phyloP scores from a whole-genome alignment of 805 yeast species.

The Candida ficus region DNA sequence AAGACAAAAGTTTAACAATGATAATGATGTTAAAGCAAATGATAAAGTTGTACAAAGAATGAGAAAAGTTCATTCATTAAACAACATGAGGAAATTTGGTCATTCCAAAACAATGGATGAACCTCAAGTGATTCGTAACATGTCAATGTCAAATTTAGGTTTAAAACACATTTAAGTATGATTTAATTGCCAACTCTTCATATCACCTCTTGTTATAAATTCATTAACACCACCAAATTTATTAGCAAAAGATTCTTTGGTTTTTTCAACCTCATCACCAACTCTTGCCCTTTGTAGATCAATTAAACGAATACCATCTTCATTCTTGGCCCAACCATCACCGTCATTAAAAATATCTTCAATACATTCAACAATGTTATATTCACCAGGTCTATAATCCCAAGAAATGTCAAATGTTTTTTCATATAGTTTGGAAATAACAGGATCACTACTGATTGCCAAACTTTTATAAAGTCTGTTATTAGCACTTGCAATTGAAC shows the following conservation, averaged over 20 bases:
- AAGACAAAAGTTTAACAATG: constrained; percentile 5
- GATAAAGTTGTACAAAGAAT: background rate
- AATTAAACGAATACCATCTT: constrained; percentile 37
- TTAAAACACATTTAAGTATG: background rate
- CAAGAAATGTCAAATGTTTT: constrained; percentile 55
- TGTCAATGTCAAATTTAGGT: background rate
- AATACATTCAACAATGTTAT: constrained; percentile 65
- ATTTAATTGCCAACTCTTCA: constrained; percentile 35
- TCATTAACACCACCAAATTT: constrained; percentile 6
- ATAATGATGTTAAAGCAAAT: background rate
- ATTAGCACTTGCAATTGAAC: background rate
- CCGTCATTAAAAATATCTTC: constrained; percentile 72
- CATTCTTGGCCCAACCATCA: constrained; percentile 57
- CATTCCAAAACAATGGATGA: background rate
- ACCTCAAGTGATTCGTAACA: background rate
- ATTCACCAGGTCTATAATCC: constrained; percentile 53
- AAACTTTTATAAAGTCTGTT: constrained; percentile 10
- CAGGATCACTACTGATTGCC: constrained; percentile 37
- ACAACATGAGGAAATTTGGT: constrained; percentile 1
- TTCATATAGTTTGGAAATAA: constrained; percentile 44
- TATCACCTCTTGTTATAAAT: constrained; percentile 19
- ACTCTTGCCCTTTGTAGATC: constrained; percentile 26
- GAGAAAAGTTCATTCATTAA: constrained; percentile 1
- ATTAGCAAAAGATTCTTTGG: background rate
- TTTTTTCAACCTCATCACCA: constrained; percentile 1